Base-by-base conservation (phyloP, 208 protist species). In the Trypanosoma mega region DNA sequence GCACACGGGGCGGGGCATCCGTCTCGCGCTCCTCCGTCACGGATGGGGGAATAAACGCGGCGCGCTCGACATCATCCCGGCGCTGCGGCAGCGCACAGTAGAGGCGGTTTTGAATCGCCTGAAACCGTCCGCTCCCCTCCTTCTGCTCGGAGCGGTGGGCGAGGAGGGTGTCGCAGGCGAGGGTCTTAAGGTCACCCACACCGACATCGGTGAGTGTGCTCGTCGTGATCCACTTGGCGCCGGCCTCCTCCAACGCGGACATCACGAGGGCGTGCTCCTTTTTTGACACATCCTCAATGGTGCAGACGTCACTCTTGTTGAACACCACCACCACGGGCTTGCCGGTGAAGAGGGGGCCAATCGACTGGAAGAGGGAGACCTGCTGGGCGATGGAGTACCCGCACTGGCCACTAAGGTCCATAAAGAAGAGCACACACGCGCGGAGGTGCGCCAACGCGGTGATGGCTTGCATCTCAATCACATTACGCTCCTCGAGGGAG, bases 391-490 rank as follows among this genome's bases (percentile, higher is more conserved):
- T 91, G n/a, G 94, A 97, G 75, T 99, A 98, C 46, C 98, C 98
- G 79, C 98, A 99, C 52, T 97, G 79, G 56, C 98, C 98, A 49
- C 97, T 99, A 36, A 99, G 79, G 80, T 99, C 99, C 72, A 99
- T 94, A 55, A 99, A 92, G 78, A 98, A 99, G 34, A 99, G 79
- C 46, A 99, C 96, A 73, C 87, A 92, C 0, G 97, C 90, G 9
- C 97, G 78, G 6, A 99, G 85, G 79, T 99, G 98, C 0, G 98
- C 98, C 8, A 99, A 79, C 8, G 98, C 99, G 12, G 98, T 99
- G 83, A 99, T 99, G 12, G 97, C 91, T 78, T 99, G 98, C 99
- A 99, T 99, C 76, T 99, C 99, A 85, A 99, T 99, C n/a, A 98
- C 99, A 83, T 99, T 99, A 21, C 99, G 77, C 63, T 99, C 96